A percentile compares a stretch with the other conserved stretches of the same genome.
These are phyloP conservation scores for Fusarium sp. DNA, from an alignment of 2,329 filamentous ascomycete genomes.

Conservation along the genomic window DNA sequence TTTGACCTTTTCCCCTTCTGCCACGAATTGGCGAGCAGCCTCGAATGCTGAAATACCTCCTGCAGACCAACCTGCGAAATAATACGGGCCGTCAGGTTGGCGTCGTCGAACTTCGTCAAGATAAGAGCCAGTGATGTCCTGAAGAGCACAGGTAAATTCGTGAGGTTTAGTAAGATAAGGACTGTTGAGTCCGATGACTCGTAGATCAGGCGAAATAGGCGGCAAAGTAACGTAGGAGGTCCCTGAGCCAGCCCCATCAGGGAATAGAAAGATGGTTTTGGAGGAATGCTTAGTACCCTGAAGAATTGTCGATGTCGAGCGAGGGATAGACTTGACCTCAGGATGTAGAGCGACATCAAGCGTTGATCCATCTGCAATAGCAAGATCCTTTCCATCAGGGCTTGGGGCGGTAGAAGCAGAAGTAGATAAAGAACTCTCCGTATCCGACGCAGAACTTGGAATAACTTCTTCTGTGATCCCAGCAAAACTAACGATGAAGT, in stretches of 20 bases:
- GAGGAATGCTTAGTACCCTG: slow-evolving; percentile 6
- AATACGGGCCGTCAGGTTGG: not conserved
- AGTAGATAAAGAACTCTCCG: not conserved
- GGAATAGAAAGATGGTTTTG: not conserved
- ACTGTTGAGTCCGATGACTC: slow-evolving; percentile 4
- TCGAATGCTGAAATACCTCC: not conserved
- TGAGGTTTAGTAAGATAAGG: slow-evolving; percentile 7
- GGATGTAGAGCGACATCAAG: no score
- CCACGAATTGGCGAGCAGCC: not conserved
- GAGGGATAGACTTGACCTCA: not conserved
- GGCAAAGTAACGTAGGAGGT: not conserved
- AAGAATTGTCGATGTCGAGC: not conserved
- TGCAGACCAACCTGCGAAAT: slow-evolving; percentile 5
- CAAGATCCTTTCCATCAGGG: not conserved
- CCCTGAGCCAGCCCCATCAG: not conserved
- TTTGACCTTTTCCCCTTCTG: not conserved
- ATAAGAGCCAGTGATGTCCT: slow-evolving; percentile 3
- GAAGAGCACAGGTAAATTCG: not conserved
- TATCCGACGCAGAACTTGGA: not conserved
- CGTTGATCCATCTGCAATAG: not conserved
- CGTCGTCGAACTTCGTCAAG: not conserved
- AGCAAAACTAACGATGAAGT: not conserved
- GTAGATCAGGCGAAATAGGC: not conserved
- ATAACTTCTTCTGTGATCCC: not conserved
- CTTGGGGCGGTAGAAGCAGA: not conserved